Base-by-base conservation (phyloP, 2,329 filamentous ascomycete genomes). In the Rutstroemia sp. region DNA sequence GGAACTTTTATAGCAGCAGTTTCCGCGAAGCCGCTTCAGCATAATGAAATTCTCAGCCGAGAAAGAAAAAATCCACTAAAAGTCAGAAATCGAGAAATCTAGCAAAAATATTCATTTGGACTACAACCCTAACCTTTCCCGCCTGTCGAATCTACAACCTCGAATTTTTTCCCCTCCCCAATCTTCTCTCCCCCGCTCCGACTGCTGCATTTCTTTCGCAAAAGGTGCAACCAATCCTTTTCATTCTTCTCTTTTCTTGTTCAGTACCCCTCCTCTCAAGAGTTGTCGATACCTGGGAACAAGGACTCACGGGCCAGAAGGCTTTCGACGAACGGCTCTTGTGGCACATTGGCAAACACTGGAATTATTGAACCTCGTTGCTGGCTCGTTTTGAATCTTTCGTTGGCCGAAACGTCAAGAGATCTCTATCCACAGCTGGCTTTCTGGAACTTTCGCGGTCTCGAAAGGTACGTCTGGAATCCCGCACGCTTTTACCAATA, bases 21-120 rank as follows among this genome's bases (percentile, higher is more conserved):
- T 48, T 48, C 51, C 51, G 51, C 39, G 27, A 52, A 45, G 23
- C 30, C 17, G 21, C n/a, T 19, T 34, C 12, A 38, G n/a, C n/a
- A 52, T 44, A 45, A 23, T 34, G 30, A 34, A 34, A 34, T 34
- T 34, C 30, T 14, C 52, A 50, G 46, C 53, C 53, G 53, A 55
- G 53, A 55, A 55, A 55, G 30, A 14, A 12, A 50, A 48, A 50
- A 55, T 50, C 38, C 53, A 55, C 52, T 54, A 54, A 53, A 46
- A 45, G 16, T 25, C 40, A 27, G 27, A 53, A 38, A n/a, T 34
- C 30, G 30, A 34, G 30, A 42, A 42, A 17, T 53, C 51, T 47
- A 53, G 21, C 36, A 54, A 54, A 55, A 55, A 50, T 17, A 42
- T 42, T 23, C 39, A 25, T 38, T 48, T 21, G 17, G n/a, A 17